phyloP scores from a whole-genome alignment of 208 protist species.

The Leishmania guyanensis region DNA sequence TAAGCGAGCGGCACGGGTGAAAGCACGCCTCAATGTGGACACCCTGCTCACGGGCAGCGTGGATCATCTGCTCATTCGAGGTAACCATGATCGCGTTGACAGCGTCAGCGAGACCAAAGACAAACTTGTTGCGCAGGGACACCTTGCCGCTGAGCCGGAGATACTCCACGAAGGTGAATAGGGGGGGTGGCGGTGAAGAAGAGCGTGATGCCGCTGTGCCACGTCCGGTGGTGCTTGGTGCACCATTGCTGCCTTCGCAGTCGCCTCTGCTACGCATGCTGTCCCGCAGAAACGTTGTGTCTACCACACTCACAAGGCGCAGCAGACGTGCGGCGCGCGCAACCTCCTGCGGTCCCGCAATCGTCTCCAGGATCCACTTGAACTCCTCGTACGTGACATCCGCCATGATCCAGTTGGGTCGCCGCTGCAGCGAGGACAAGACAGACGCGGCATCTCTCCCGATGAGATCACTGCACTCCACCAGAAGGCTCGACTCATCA shows the following conservation, averaged over 20 bases:
- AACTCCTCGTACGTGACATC: slow-evolving; percentile 76
- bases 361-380: slow-evolving; percentile 75
- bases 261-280: slow-evolving; percentile 4
- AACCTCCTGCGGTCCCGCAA: slow-evolving; percentile 66
- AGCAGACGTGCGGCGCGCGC: slow-evolving; percentile 55
- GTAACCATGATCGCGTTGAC: slow-evolving; percentile 53
- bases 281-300: slow-evolving; percentile 32
- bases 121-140: slow-evolving; percentile 53
- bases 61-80: slow-evolving; percentile 59
- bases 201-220: neutral
- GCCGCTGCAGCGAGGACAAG: neutral
- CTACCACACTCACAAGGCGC: slow-evolving; percentile 43
- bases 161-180: slow-evolving; percentile 29
- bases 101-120: slow-evolving; percentile 66
- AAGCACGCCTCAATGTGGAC: slow-evolving; percentile 39
- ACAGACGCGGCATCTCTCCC: neutral
- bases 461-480: neutral
- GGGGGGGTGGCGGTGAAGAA: neutral
- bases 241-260: neutral
- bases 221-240: neutral
- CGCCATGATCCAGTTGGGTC: slow-evolving; percentile 69
- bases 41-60: slow-evolving; percentile 46
- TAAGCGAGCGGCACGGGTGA: slow-evolving; percentile 72
- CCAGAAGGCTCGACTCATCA: slow-evolving; percentile 17
- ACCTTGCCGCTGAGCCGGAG: slow-evolving; percentile 36